Base-by-base conservation (phyloP, 306 rosid species). In the Prunus davidiana region DNA sequence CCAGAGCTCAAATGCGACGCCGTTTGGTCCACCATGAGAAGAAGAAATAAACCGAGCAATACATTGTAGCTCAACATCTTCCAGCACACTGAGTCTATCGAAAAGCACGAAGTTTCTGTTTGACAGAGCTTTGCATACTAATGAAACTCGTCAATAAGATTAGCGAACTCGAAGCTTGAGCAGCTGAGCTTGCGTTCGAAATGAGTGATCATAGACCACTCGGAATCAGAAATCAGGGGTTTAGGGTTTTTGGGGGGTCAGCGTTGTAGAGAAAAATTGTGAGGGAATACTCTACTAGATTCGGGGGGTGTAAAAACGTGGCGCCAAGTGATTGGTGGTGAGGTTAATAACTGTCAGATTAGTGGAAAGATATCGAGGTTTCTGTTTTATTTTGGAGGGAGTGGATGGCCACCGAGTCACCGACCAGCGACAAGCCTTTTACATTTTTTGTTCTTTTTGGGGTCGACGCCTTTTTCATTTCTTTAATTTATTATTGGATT, bases 1-100 rank as follows among this genome's bases (percentile, higher is more conserved):
- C 98, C 97, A 38, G 96, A 82, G 46, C 58, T 78, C 56, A 76
- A 73, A 79, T 83, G 85, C 67, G 91, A 52, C 64, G 79, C 72
- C 76, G 84, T 67, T 50, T 75, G 62, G 74, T 45, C 74, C 74
- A 75, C 32, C 76, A 71, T 54, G 15, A 77, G 78, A 3, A 83
- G 27, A 24, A 88, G 77, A 72, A 85, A 32, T 32, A 57, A 70
- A 38, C 68, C 46, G 57, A 88, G 73, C 45, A 71, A 25, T 20
- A 70, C 34, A 28, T 65, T 66, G 54, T 79, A 13, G 65, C 60
- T 67, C 78, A 52, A 51, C 90, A 87, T 87, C 45, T 28, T 62
- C 20, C 28, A 25, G 24, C 71, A 8, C 45, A 18, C 46, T 49
- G 69, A 64, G 1, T 28, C 34, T 13, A 15, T 45, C 14, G 38